Evolutionary conservation across 768 basidiomycete genomes (phyloP).

Genomic region (Pholiota microspora): DNA sequence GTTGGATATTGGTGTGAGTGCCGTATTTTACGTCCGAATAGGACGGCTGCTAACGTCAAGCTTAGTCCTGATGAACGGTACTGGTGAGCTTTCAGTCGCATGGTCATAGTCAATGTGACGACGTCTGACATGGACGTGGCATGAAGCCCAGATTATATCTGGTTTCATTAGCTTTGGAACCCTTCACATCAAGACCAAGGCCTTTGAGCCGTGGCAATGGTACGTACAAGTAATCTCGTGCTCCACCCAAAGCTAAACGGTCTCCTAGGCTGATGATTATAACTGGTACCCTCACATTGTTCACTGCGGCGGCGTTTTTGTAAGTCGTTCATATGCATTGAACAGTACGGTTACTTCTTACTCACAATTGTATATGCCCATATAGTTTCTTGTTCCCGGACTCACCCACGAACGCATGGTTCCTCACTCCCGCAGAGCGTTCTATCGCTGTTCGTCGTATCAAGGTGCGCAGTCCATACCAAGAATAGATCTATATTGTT

Average conservation of each 20-base stretch:
- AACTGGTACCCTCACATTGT: constrained; percentile 57
- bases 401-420: constrained; percentile 74
- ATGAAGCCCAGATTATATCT: constrained; percentile 64
- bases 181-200: constrained; percentile 54
- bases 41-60: background rate
- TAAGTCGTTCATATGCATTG: constrained; percentile 21
- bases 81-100: constrained; percentile 36
- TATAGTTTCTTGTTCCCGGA: constrained; percentile 69
- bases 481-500: background rate
- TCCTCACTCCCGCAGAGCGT: constrained; percentile 66
- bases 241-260: background rate
- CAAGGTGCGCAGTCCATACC: constrained; percentile 38
- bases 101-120: background rate
- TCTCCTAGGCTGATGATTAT: constrained; percentile 63
- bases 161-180: constrained; percentile 69
- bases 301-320: constrained; percentile 56
- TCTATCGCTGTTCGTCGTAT: constrained; percentile 61
- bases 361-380: background rate
- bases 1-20: constrained; percentile 77
- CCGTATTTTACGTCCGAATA: background rate
- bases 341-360: background rate
- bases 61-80: constrained; percentile 70
- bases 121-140: background rate
- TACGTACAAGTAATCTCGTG: constrained; percentile 7
- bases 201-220: constrained; percentile 78